Evolutionary conservation across 176 grass and related monocot species (phyloP), one percentile per base, ranked within the genome.

Genomic region (Saccharum spontaneum): DNA sequence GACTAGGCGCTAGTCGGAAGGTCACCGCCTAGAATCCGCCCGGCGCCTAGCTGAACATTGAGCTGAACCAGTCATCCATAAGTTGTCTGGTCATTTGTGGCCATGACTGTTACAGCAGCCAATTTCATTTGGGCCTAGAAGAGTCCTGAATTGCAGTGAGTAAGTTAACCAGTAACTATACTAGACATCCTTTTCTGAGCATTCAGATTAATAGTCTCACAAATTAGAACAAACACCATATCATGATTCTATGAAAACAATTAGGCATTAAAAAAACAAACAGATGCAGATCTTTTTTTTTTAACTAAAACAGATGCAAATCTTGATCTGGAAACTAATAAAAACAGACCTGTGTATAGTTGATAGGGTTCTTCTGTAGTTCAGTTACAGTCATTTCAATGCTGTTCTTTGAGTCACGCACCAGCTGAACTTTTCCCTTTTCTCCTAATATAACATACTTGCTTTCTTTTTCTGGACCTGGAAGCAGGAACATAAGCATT

Each of bases 401-500:
- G 75, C 45, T 90, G 2, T 33, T 49, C 76, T 44, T 98, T 33
- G 89, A 98, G 82, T 95, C 96, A 71, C 96, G 93, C 41, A 95
- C 17, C 76, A 98, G 64, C 75, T 95, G 93, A 89, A 94, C 96
- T 81, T 95, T 98, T 11, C 96, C 96, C 37, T 98, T 98, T 84
- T 98, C 96, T 85, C 96, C 96, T 82, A 98, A 79, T 85, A 98
- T 67, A 52, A 98, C 89, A 85, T 84, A 98, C 82, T 95, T 94
- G 12, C 83, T 94, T 82, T 94, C 91, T 79, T 98, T 95, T 67
- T 98, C 96, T 44, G 91, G 87, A 85, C 93, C 95, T 98, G 87
- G 30, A 49, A 80, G 6, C 3, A 52, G 5, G 30, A 67, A 11
- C 24, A 22, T 65, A 77, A 71, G 54, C 73, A 57, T 8, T 66